A percentile compares a stretch with the other conserved stretches of the same genome.
phyloP scores from a whole-genome alignment of 305 asterid genomes.

The Plantago coronopus region DNA sequence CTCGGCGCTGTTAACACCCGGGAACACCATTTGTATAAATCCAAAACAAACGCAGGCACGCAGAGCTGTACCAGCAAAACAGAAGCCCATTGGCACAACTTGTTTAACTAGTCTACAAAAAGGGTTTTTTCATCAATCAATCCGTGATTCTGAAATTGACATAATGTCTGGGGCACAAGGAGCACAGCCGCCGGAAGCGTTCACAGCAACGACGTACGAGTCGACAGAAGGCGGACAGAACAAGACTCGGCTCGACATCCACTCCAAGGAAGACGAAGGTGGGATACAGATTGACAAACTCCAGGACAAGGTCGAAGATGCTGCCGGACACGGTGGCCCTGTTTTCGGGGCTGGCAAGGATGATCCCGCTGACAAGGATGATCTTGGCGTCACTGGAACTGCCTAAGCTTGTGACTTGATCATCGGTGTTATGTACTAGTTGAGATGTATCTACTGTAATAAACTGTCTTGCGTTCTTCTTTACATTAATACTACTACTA shows the following conservation, averaged over 20 bases:
- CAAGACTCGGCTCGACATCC: constrained; percentile 54
- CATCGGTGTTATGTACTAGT: not conserved
- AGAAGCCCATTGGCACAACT: too few relatives aligned
- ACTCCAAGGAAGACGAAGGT: constrained; percentile 69
- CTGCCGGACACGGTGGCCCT: constrained; percentile 76
- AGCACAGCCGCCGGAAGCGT: constrained; percentile 71
- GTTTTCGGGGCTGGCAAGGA: constrained; percentile 75
- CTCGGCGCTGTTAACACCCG: not conserved
- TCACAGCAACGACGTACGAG: constrained; percentile 68
- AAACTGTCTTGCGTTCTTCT: too few relatives aligned
- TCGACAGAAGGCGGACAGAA: constrained; percentile 60
- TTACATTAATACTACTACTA: too few relatives aligned
- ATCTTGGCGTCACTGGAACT: constrained; percentile 76
- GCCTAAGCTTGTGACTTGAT: constrained; percentile 22
- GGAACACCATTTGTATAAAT: not conserved
- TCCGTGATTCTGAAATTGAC: not conserved
- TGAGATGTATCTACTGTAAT: too few relatives aligned
- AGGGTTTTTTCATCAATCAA: too few relatives aligned
- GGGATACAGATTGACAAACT: constrained; percentile 57
- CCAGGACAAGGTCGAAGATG: constrained; percentile 78
- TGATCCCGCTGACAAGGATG: constrained; percentile 45
- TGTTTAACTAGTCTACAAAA: too few relatives aligned
- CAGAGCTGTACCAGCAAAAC: too few relatives aligned
- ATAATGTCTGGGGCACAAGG: constrained; percentile 93
- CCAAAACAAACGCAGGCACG: not conserved